These are phyloP conservation scores for Orbilia ellipsospora DNA, from an alignment of 2,329 filamentous ascomycete genomes.

Conservation along the genomic window DNA sequence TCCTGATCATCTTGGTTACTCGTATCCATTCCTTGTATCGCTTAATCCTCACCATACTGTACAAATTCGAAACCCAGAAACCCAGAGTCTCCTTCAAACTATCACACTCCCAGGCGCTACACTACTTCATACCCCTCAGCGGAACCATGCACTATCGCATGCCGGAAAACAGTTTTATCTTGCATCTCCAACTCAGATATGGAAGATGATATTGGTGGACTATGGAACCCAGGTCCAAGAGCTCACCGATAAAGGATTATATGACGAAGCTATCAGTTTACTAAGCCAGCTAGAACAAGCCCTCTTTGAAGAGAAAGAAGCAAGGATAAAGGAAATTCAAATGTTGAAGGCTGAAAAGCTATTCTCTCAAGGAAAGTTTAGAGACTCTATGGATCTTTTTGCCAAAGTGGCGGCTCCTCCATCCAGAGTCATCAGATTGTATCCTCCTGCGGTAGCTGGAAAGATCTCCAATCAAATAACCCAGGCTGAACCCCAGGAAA, in stretches of 20 bases:
- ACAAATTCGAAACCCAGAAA: slow-evolving; percentile 92
- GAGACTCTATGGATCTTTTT: slow-evolving; percentile 88
- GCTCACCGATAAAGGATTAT: slow-evolving; percentile 76
- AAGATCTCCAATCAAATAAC: slow-evolving; percentile 71
- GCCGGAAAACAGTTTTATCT: slow-evolving; percentile 96
- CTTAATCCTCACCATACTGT: slow-evolving; percentile 73
- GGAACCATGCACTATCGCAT: slow-evolving; percentile 92
- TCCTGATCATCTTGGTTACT: slow-evolving; percentile 92
- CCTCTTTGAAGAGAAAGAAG: slow-evolving; percentile 77
- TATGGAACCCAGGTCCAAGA: slow-evolving; percentile 91
- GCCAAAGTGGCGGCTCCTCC: slow-evolving; percentile 89
- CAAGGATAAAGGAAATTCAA: slow-evolving; percentile 84
- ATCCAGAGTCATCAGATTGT: slow-evolving; percentile 85
- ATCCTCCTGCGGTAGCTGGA: slow-evolving; percentile 84
- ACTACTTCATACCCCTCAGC: slow-evolving; percentile 89
- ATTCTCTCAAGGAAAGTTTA: slow-evolving; percentile 84
- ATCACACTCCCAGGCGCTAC: slow-evolving; percentile 83
- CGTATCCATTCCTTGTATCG: slow-evolving; percentile 92
- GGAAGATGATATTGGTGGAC: slow-evolving; percentile 93
- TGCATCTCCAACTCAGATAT: slow-evolving; percentile 87
- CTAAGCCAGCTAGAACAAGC: slow-evolving; percentile 92
- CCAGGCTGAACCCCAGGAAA: slow-evolving; percentile 63
- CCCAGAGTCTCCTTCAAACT: slow-evolving; percentile 86
- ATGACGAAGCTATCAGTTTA: slow-evolving; percentile 92
- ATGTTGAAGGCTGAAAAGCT: slow-evolving; percentile 88